These are phyloP conservation scores for Vaccinium macrocarpon DNA, from an alignment of 148 eudicot genomes.

Conservation along the genomic window DNA sequence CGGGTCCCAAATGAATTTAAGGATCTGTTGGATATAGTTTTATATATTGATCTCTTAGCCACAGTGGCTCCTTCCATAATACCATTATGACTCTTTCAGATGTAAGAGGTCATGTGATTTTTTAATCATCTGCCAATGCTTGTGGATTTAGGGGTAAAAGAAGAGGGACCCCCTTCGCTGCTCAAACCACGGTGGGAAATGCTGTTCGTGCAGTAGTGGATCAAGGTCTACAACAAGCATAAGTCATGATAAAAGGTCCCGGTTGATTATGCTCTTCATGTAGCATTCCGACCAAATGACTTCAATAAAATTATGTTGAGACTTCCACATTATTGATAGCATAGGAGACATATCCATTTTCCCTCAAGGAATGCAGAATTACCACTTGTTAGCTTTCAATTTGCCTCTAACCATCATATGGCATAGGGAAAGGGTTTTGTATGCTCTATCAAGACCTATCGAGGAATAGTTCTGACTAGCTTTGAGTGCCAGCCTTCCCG, in stretches of 20 bases:
- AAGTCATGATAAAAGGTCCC: slow-evolving; percentile 2
- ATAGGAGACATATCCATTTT: neutral
- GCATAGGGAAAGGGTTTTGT: too few relatives aligned
- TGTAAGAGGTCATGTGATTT: neutral
- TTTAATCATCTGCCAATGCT: neutral
- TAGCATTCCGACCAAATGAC: neutral
- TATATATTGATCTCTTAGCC: neutral
- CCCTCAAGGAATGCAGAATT: neutral
- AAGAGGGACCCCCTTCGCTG: neutral
- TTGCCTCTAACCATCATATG: neutral
- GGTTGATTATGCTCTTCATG: neutral
- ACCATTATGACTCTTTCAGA: neutral
- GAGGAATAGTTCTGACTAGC: too few relatives aligned
- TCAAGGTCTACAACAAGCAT: slow-evolving; percentile 4
- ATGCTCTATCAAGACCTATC: too few relatives aligned
- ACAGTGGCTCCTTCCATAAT: neutral
- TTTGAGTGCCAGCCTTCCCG: too few relatives aligned
- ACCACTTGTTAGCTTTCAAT: neutral
- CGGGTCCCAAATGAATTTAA: neutral
- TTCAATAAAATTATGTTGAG: neutral
- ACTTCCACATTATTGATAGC: neutral
- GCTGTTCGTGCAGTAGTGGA: neutral
- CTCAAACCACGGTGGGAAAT: neutral
- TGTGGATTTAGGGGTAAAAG: neutral
- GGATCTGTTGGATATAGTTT: neutral